Base-by-base conservation (phyloP, 805 yeast species). In the Candida corydali region DNA sequence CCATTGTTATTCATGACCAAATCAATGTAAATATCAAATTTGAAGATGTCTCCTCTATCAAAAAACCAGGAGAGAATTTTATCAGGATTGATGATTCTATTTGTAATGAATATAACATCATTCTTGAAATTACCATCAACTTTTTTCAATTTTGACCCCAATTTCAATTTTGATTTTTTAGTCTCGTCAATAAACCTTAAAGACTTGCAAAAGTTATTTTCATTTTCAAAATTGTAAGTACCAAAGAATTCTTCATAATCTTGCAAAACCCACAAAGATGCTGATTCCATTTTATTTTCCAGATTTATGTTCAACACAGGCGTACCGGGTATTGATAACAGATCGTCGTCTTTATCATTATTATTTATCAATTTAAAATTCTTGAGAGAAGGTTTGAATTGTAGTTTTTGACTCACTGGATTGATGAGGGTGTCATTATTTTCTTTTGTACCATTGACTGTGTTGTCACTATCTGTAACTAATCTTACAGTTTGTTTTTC, bases 231-330 rank as follows among this genome's bases (percentile, higher is more conserved):
- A 18, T 26, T 27, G 6, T 25, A 12, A 16, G 12, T 23, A 8
- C 37, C 43, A 26, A 39, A 39, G 14, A 39, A 32, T 18, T 31
- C 16, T 22, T 39, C 31, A 18, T 39, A 39, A 30, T 39, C 43
- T 29, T 39, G 40, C n/a, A 34, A 32, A 26, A 33, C 15, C 43
- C 43, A 37, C 18, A 27, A 14, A 26, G 29, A 26, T 7, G 17
- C 24, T 8, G 17, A 16, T 3, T 22, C 5, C 7, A 27, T 6
- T 33, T 26, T 26, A 6, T 31, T 3, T 17, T 18, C 10, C 7
- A 22, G 8, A 20, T 15, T 34, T 10, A 27, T 34, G 17, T 26
- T 26, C n/a, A 34, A 16, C 4, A 34, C 3, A 10, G 37, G 37
- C 3, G 31, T 20, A 3, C 6, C 15, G 17, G 29, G 12, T 18